phyloP scores from a whole-genome alignment of 495 filamentous ascomycete species.

The Penicillium salamii region DNA sequence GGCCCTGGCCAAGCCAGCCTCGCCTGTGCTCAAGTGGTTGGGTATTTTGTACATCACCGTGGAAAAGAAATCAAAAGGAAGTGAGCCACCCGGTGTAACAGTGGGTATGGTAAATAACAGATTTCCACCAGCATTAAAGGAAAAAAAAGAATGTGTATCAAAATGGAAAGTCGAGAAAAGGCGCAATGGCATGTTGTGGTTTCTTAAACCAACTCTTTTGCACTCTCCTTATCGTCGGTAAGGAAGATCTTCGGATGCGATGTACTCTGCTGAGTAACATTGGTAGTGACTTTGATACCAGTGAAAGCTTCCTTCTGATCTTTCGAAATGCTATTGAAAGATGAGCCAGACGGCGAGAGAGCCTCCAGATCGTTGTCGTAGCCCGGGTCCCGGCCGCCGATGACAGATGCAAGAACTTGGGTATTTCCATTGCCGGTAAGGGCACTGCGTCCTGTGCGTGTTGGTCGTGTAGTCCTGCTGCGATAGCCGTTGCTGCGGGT shows the following conservation, averaged over 20 bases:
- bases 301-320: conserved; percentile 2
- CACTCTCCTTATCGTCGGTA: conserved; percentile 25
- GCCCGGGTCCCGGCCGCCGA: conserved; percentile 12
- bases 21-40: conserved; percentile 2
- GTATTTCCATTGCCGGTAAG: conserved; percentile 20
- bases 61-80: background rate
- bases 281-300: conserved; percentile 35
- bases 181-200: too few relatives aligned
- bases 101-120: background rate
- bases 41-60: conserved; percentile 3
- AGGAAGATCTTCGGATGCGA: background rate
- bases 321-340: conserved; percentile 4
- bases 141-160: background rate
- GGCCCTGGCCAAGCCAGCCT: background rate
- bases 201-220: conserved; percentile 25
- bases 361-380: conserved; percentile 23
- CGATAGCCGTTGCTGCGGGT: conserved; percentile 28
- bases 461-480: conserved; percentile 21
- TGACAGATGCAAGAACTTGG: conserved; percentile 23
- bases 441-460: conserved; percentile 14
- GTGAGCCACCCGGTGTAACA: background rate
- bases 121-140: too few relatives aligned
- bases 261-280: conserved; percentile 26
- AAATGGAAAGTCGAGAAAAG: too few relatives aligned
- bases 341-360: conserved; percentile 10